phyloP scores from a whole-genome alignment of 768 basidiomycete genomes.

The Clathrus columnatus region DNA sequence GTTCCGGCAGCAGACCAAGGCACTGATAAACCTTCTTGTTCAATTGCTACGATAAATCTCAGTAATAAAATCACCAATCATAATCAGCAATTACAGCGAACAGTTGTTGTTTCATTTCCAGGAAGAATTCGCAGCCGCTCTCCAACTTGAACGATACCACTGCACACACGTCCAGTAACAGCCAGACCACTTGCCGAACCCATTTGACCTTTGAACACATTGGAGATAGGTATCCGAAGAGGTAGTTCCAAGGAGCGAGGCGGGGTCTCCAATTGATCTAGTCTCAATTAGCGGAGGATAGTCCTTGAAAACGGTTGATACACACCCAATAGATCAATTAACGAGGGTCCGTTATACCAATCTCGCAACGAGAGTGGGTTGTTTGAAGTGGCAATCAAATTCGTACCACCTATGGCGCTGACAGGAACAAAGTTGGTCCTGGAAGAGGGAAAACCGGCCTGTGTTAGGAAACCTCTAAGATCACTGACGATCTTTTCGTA shows the following conservation, averaged over 20 bases:
- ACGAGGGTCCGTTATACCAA: conserved; percentile 85
- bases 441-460: conserved; percentile 75
- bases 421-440: conserved; percentile 85
- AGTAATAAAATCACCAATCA: background rate
- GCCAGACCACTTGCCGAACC: conserved; percentile 56
- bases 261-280: conserved; percentile 79
- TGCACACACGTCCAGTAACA: conserved; percentile 75
- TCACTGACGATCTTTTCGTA: conserved; percentile 76
- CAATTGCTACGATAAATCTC: conserved; percentile 55
- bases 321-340: conserved; percentile 76
- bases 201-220: conserved; percentile 87
- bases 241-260: conserved; percentile 65
- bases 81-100: conserved; percentile 42
- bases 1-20: conserved; percentile 88
- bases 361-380: conserved; percentile 37
- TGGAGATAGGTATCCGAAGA: conserved; percentile 82
- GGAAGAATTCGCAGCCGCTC: conserved; percentile 82
- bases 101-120: conserved; percentile 81
- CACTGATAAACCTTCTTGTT: conserved; percentile 65
- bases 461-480: conserved; percentile 72
- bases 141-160: conserved; percentile 87
- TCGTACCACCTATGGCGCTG: conserved; percentile 84
- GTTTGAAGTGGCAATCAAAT: conserved; percentile 49
- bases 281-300: conserved; percentile 4
- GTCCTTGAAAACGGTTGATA: background rate